Evolutionary conservation across 371 early-diverging fungal genomes (phyloP), one percentile per base, ranked within the genome.

Genomic region (Syncephalastrum contaminatum): DNA sequence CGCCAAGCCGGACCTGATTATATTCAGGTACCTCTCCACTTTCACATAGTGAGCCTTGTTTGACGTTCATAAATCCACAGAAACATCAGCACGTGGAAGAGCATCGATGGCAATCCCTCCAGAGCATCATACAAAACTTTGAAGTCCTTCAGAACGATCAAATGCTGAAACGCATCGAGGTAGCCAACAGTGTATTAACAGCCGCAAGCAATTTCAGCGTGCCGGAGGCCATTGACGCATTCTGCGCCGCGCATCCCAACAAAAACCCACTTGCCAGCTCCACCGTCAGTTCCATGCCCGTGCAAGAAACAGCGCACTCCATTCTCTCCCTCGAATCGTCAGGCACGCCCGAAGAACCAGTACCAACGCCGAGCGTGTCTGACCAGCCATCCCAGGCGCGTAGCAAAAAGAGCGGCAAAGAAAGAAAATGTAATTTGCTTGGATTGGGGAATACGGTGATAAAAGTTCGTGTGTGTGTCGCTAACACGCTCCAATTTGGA

Each of bases 21-120:
- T 46, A 64, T 84, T 24, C 62, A 79, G 64, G 76, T 74, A 68
- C 15, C 27, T 4, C 30, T 5, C 30, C 16, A 46, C 1, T n/a
- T 20, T 8, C 1, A 15, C 20, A 19, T 1, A 21, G 1, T 52
- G 43, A 46, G 24, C 39, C 16, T 40, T 52, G 19, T 13, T n/a
- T 25, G 50, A 14, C 24, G 27, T 27, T 2, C 18, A 19, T 4
- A 10, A 50, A 30, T 36, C 43, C 2, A 41, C 58, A 80, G 78
- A 74, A 73, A 71, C 70, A 67, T 41, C 77, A 82, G 68, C 15
- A 53, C 8, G 61, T 82, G 20, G 85, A 84, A 56, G 73, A 78
- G 43, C 46, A 58, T 39, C 72, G 82, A 13, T 73, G 69, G 53
- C 58, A 72, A 4, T 59, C 57, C 21, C 15, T 81, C 19, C 77